Evolutionary conservation across 495 filamentous ascomycete species (phyloP).

Genomic region (Aspergillus ellipticus): DNA sequence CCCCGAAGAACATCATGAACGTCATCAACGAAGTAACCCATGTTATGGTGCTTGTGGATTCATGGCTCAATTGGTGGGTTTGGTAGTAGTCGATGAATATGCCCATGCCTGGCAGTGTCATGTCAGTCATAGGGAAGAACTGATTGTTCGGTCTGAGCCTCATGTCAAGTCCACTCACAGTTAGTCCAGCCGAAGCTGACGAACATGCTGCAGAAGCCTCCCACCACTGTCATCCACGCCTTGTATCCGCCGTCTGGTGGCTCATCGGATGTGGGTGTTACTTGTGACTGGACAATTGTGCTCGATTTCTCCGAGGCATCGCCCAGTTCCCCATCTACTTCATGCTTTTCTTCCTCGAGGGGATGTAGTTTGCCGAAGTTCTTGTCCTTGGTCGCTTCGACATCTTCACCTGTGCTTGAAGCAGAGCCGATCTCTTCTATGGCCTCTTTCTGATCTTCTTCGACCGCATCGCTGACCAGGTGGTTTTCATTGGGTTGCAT

Average conservation of each 20-base stretch:
- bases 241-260: constrained; percentile 61
- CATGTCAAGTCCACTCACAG: constrained; percentile 24
- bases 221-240: constrained; percentile 65
- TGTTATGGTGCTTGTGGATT: constrained; percentile 42
- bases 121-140: no score
- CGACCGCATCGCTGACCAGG: constrained; percentile 3
- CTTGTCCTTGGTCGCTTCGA: constrained; percentile 16
- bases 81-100: constrained; percentile 59
- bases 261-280: constrained; percentile 35
- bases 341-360: constrained; percentile 3
- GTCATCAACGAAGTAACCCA: constrained; percentile 52
- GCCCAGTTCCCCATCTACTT: constrained; percentile 7
- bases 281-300: constrained; percentile 21
- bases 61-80: constrained; percentile 35
- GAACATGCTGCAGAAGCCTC: constrained; percentile 62
- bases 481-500: neutral
- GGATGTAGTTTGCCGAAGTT: neutral
- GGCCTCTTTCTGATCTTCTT: neutral
- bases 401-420: neutral
- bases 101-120: constrained; percentile 47
- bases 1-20: constrained; percentile 43
- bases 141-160: no score
- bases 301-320: constrained; percentile 19
- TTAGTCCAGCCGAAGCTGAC: constrained; percentile 65
- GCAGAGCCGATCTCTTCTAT: neutral